These are phyloP conservation scores for Prunus kanzakura DNA, from an alignment of 306 rosid species.

Conservation along the genomic window DNA sequence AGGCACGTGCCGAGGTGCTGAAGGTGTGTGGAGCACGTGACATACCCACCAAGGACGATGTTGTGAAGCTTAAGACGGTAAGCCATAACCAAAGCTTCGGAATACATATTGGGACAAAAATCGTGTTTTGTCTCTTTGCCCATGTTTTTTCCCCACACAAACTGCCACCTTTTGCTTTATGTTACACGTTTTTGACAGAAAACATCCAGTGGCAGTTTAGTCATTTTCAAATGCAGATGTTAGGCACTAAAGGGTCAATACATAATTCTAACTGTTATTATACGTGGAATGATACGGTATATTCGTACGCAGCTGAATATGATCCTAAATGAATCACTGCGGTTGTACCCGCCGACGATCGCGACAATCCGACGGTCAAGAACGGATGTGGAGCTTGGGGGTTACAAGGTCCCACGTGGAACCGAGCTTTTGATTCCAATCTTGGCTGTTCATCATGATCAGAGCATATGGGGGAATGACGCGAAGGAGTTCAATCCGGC, in stretches of 20 bases:
- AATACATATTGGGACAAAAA: background rate
- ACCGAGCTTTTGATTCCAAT: conserved; percentile 84
- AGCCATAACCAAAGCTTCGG: conserved; percentile 23
- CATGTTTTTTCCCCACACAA: conserved; percentile 28
- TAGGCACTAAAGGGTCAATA: background rate
- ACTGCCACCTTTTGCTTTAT: conserved; percentile 29
- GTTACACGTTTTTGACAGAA: conserved; percentile 4
- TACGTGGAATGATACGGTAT: background rate
- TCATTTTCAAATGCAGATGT: background rate
- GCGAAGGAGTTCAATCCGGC: conserved; percentile 81
- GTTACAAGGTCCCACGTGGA: conserved; percentile 68
- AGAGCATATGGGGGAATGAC: conserved; percentile 71
- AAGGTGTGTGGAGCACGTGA: conserved; percentile 86
- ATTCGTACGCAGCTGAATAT: conserved; percentile 62
- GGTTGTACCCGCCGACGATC: conserved; percentile 81
- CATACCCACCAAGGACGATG: conserved; percentile 67
- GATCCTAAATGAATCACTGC: conserved; percentile 82
- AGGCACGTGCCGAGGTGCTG: conserved; percentile 89
- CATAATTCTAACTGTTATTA: background rate
- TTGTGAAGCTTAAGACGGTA: conserved; percentile 89
- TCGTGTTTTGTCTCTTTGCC: conserved; percentile 40
- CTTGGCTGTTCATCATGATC: conserved; percentile 93
- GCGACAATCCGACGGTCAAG: conserved; percentile 79
- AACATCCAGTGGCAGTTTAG: conserved; percentile 11
- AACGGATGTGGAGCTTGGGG: conserved; percentile 68